These are phyloP conservation scores for Scheffersomyces lignicola DNA, from an alignment of 1,139 yeast species.

Conservation along the genomic window DNA sequence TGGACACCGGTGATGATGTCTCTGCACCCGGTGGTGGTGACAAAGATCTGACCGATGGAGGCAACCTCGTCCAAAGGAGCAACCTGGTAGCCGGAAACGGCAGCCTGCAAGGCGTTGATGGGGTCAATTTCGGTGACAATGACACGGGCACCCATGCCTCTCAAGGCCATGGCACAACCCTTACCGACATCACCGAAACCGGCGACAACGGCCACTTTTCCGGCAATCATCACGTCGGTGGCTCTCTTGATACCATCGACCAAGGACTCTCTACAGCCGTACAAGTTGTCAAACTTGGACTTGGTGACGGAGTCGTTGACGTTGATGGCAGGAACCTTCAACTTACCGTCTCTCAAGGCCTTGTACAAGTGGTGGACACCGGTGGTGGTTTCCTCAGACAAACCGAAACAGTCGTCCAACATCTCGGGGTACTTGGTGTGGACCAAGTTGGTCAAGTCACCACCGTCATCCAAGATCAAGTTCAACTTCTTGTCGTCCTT, in stretches of 20 bases:
- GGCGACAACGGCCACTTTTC: slow-evolving; percentile 98
- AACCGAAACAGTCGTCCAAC: slow-evolving; percentile 93
- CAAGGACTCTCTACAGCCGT: slow-evolving; percentile 99
- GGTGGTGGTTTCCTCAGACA: slow-evolving; percentile 99
- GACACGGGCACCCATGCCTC: slow-evolving; percentile 99
- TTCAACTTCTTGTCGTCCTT: slow-evolving; percentile 94
- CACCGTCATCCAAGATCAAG: slow-evolving; percentile 99
- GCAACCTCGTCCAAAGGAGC: slow-evolving; percentile 96
- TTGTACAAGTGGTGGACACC: slow-evolving; percentile 99
- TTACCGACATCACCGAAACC: slow-evolving; percentile 99
- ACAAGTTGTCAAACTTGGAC: slow-evolving; percentile 98
- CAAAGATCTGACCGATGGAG: slow-evolving; percentile 92
- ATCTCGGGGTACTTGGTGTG: slow-evolving; percentile 99
- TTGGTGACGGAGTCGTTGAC: slow-evolving; percentile 99
- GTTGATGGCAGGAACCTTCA: slow-evolving; percentile 99
- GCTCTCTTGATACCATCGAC: slow-evolving; percentile 99
- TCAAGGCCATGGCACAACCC: slow-evolving; percentile 99
- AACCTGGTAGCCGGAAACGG: slow-evolving; percentile 99
- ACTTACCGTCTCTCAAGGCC: slow-evolving; percentile 84
- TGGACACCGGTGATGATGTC: slow-evolving; percentile 92
- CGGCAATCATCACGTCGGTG: slow-evolving; percentile 99
- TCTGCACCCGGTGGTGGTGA: slow-evolving; percentile 99
- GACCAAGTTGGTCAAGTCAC: slow-evolving; percentile 95
- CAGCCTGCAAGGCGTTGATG: slow-evolving; percentile 99
- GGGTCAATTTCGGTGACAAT: slow-evolving; percentile 98